Conservation (phyloP, 1,284 basidiomycete species). For the Sporisorium reilianum region DNA sequence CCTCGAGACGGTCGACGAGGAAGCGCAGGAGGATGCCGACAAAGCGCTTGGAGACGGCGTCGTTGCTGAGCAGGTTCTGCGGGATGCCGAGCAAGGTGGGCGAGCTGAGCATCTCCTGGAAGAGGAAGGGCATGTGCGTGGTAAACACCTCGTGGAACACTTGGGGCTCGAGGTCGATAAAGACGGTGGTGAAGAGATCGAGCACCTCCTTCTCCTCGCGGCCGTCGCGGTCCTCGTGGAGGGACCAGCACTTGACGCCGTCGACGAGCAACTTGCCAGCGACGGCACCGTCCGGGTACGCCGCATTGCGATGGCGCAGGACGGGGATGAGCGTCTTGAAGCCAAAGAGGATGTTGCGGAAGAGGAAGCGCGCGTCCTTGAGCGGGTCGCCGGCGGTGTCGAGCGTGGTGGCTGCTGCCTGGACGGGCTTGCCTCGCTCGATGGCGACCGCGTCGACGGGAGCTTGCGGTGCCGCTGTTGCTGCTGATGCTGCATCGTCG, state of each 20-base stretch:
- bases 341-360: slow-evolving; percentile 89
- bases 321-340: slow-evolving; percentile 85
- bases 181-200: slow-evolving; percentile 79
- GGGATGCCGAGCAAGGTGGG: slow-evolving; percentile 86
- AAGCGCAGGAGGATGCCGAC: slow-evolving; percentile 91
- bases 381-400: slow-evolving; percentile 70
- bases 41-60: slow-evolving; percentile 87
- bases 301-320: slow-evolving; percentile 83
- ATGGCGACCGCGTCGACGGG: slow-evolving; percentile 64
- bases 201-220: slow-evolving; percentile 87
- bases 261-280: slow-evolving; percentile 89
- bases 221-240: slow-evolving; percentile 79
- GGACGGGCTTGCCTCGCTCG: slow-evolving; percentile 71
- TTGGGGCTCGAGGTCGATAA: slow-evolving; percentile 70
- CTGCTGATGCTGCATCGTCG: slow-evolving; percentile 14
- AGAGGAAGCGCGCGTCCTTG: slow-evolving; percentile 79
- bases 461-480: neutral
- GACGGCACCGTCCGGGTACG: slow-evolving; percentile 85
- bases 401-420: slow-evolving; percentile 69
- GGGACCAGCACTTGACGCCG: slow-evolving; percentile 84
- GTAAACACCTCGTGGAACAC: slow-evolving; percentile 67
- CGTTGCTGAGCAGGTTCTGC: slow-evolving; percentile 86
- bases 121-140: slow-evolving; percentile 63
- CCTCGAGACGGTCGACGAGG: slow-evolving; percentile 82
- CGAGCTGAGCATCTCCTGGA: slow-evolving; percentile 72